A percentile compares a stretch with the other conserved stretches of the same genome.
Conservation (phyloP, 805 yeast genomes). For the Candida corydali region DNA sequence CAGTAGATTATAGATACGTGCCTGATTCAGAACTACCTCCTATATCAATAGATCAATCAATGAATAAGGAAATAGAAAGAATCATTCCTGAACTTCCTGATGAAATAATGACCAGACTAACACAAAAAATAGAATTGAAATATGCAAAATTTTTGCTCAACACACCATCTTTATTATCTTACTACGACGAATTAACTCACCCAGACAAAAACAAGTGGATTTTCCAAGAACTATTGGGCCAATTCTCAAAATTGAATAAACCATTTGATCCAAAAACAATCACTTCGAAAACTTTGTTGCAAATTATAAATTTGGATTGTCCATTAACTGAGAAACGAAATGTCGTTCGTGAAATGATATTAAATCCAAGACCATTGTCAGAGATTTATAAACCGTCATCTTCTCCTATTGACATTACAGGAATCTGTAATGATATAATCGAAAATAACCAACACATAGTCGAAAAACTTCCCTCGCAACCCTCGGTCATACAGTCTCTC, state of each 20-base stretch:
- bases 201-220: constrained; percentile 67
- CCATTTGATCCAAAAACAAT: constrained; percentile 24
- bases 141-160: constrained; percentile 71
- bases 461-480: constrained; percentile 44
- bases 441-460: constrained; percentile 50
- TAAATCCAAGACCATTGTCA: constrained; percentile 37
- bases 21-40: constrained; percentile 88
- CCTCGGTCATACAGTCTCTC: constrained; percentile 64
- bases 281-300: constrained; percentile 45
- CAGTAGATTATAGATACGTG: constrained; percentile 86
- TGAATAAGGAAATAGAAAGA: constrained; percentile 38
- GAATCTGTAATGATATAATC: constrained; percentile 45
- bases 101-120: constrained; percentile 43
- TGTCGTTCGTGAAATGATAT: constrained; percentile 58
- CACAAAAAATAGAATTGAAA: constrained; percentile 48
- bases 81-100: constrained; percentile 64
- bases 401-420: constrained; percentile 30
- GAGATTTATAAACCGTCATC: constrained; percentile 45
- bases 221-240: constrained; percentile 75
- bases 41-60: constrained; percentile 41
- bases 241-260: constrained; percentile 48
- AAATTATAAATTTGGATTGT: constrained; percentile 49
- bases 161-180: constrained; percentile 44
- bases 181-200: constrained; percentile 36
- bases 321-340: constrained; percentile 67